Base-by-base conservation (phyloP, 2,329 filamentous ascomycete species). In the Botrytis fabae region DNA sequence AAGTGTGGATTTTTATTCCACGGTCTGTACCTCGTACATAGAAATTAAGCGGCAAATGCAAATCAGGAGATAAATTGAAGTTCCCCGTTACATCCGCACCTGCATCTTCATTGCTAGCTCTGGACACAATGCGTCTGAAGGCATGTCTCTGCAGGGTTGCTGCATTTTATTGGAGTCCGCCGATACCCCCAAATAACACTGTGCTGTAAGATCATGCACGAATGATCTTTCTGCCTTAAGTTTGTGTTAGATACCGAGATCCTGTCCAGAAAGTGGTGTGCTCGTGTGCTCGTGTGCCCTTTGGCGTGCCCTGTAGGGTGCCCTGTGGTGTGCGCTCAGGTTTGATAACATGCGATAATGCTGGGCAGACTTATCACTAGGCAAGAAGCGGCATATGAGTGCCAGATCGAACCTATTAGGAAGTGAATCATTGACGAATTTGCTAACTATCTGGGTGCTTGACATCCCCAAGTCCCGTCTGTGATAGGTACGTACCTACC, bases 81-180 rank as follows among this genome's bases (percentile, higher is more conserved):
- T 25, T 69, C 46, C 65, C 35, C 32, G 46, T 28, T 69, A 57
- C 64, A 68, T 68, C 28, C 64, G 64, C 64, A 51, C 48, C 64
- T 54, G 64, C 64, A 40, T 42, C 60, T 62, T 38, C 60, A 62
- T 42, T 42, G 16, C 22, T 40, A 42, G 60, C 25, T 40, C n/a
- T 68, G 42, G 44, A 28, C 28, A 32, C 38, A 38, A 46, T 40
- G 65, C 51, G 40, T 57, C 54, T 68, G 32, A 32, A 35, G 48
- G 65, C 35, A 40, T n/a, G n/a, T 42, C 25, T 69, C 46, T 20
- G 42, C 66, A 59, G 66, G 66, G 25, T 59, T 32, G 18, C n/a
- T 69, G 66, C 48, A 69, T 59, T 16, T 42, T 32, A 22, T 28
- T 44, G 40, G 61, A 46, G 40, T 44, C 38, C 14, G 38, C 61